Base-by-base conservation (phyloP, 2,329 filamentous ascomycete species). In the Fusarium drepaniforme region DNA sequence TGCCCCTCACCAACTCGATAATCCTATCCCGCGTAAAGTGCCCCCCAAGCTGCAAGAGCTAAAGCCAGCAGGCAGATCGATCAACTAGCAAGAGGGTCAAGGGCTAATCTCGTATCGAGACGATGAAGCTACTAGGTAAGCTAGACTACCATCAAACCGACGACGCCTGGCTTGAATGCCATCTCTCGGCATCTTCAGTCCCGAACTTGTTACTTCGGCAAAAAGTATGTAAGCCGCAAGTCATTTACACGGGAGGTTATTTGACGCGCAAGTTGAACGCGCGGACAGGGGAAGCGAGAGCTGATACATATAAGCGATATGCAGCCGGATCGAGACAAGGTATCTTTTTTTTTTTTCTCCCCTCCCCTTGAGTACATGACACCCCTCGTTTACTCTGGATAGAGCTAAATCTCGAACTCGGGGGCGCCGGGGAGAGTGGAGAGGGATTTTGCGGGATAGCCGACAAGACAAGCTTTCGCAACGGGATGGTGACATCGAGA, bases 381-480 rank as follows among this genome's bases (percentile, higher is more conserved):
- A 53, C 49, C 49, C 49, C 53, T 37, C 23, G 62, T 23, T 23
- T 28, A 58, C 40, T 6, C 21, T 42, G 28, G 18, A 57, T 18
- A 56, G 46, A 28, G 46, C 46, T 49, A 49, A 53, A 53, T 28
- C 58, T 64, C 21, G 33, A 61, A 59, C 59, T 71, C 73, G 73
- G 73, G 62, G 65, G 25, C 67, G 38, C 73, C 73, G 73, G 66
- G 62, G 63, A 30, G 33, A 65, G 69, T 73, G 73, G 61, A 71
- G 61, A 58, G 59, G 40, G 61, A 44, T 21, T 53, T 53, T 60
- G 60, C 73, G 73, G 73, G 40, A 65, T 63, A 68, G 70, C 70
- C 73, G 73, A 75, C 58, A 73, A 60, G 40, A 58, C 51, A 46
- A 58, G 63, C 38, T 58, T 65, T 65, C n/a, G 37, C 49, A 58